Evolutionary conservation across 2,329 filamentous ascomycete genomes (phyloP).

Genomic region (Scedosporium minutisporum): DNA sequence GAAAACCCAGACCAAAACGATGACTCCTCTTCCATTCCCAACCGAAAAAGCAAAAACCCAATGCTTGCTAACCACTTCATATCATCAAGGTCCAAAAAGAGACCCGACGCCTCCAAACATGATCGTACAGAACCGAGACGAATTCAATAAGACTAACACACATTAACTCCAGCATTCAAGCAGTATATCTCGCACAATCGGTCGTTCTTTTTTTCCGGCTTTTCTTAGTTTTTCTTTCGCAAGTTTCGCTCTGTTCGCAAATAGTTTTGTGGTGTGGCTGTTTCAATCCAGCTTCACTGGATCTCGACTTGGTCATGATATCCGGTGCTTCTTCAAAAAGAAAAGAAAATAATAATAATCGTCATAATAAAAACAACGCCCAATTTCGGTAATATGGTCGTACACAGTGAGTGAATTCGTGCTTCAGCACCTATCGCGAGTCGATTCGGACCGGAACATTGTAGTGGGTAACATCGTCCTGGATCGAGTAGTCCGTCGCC

Average conservation of each 20-base stretch:
- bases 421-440: not conserved
- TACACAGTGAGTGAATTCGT: not conserved
- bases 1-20: not conserved
- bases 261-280: not conserved
- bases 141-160: not conserved
- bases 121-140: not conserved
- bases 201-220: not conserved
- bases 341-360: too few relatives aligned
- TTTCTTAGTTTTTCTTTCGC: not conserved
- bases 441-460: not conserved
- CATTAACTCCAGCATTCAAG: too few relatives aligned
- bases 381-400: not conserved
- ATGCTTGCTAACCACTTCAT: not conserved
- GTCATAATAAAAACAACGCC: not conserved
- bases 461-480: not conserved
- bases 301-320: not conserved
- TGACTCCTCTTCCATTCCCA: not conserved
- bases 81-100: not conserved
- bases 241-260: not conserved
- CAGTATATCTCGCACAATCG: not conserved
- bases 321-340: too few relatives aligned
- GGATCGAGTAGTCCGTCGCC: not conserved
- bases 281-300: not conserved
- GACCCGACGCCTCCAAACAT: not conserved
- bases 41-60: not conserved